These are phyloP conservation scores for Clarireedia paspali DNA, from an alignment of 2,329 filamentous ascomycete species.

Conservation along the genomic window DNA sequence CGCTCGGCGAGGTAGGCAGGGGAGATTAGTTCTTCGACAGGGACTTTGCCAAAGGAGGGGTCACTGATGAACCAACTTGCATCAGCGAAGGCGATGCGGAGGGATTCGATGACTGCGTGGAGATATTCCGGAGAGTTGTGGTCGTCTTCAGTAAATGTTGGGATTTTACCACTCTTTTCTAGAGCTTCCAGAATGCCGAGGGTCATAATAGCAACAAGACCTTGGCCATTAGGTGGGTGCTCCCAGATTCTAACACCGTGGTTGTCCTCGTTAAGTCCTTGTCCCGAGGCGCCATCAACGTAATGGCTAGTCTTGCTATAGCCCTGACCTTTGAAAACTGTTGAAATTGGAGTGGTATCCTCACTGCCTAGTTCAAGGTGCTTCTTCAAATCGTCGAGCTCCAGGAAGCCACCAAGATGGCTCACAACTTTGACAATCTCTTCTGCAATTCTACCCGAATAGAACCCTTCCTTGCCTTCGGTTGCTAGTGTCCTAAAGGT, in stretches of 20 bases:
- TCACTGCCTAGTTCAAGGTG: constrained; percentile 70
- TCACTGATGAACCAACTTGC: constrained; percentile 87
- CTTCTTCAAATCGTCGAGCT: constrained; percentile 70
- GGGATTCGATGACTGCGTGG: constrained; percentile 78
- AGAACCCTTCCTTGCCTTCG: constrained; percentile 86
- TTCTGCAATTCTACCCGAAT: constrained; percentile 74
- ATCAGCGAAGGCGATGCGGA: constrained; percentile 86
- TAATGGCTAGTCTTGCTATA: constrained; percentile 40
- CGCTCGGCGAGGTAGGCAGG: constrained; percentile 68
- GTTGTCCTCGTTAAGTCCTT: constrained; percentile 33
- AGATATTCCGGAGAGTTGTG: constrained; percentile 79
- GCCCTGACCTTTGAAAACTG: constrained; percentile 65
- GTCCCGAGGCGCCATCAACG: constrained; percentile 34
- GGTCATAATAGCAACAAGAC: constrained; percentile 90
- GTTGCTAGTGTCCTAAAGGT: constrained; percentile 75
- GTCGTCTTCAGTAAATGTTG: constrained; percentile 58
- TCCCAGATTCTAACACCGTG: constrained; percentile 81
- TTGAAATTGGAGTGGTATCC: constrained; percentile 74
- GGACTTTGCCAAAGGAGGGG: constrained; percentile 63
- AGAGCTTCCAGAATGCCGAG: constrained; percentile 85
- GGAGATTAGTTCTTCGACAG: constrained; percentile 61
- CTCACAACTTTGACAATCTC: constrained; percentile 71
- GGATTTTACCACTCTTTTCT: constrained; percentile 67
- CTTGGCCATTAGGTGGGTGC: constrained; percentile 93
- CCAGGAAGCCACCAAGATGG: constrained; percentile 69